Percentiles rank a stretch among this genome's conserved stretches.
Conservation (phyloP, 495 filamentous ascomycete genomes). For the Podospora bellae-mahoneyi region DNA sequence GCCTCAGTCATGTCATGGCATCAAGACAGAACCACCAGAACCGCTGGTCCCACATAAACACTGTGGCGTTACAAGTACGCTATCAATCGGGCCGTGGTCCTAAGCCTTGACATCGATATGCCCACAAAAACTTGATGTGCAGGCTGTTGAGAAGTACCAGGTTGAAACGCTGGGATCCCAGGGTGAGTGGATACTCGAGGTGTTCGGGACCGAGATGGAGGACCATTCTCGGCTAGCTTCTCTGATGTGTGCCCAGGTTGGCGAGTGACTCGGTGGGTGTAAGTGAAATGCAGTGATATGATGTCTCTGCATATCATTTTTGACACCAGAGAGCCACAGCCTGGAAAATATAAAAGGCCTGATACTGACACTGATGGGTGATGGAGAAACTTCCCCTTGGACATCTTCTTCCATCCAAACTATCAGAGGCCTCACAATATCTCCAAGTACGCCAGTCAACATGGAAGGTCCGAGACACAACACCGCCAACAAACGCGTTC, state of each 20-base stretch:
- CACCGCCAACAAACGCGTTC: slow-evolving; percentile 9
- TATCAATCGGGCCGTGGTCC: background rate
- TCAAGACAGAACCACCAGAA: background rate
- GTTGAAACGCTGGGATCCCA: background rate
- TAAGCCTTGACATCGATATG: background rate
- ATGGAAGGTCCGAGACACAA: background rate
- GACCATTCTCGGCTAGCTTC: background rate
- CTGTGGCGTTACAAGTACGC: background rate
- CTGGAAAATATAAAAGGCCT: too few relatives aligned
- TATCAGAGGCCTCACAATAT: background rate
- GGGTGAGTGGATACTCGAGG: background rate
- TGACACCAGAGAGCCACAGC: too few relatives aligned
- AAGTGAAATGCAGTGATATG: background rate
- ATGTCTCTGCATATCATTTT: too few relatives aligned
- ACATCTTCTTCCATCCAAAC: background rate
- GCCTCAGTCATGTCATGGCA: background rate
- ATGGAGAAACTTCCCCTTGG: too few relatives aligned
- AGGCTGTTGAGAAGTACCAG: background rate
- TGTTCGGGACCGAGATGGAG: background rate
- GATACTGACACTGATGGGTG: too few relatives aligned
- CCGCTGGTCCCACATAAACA: background rate
- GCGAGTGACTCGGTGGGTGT: background rate
- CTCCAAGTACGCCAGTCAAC: background rate
- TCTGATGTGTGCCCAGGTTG: background rate
- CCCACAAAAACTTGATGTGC: background rate